Base-by-base conservation (phyloP, 2,329 filamentous ascomycete species). In the Ophiognomonia clavigignenti-juglandacearum region DNA sequence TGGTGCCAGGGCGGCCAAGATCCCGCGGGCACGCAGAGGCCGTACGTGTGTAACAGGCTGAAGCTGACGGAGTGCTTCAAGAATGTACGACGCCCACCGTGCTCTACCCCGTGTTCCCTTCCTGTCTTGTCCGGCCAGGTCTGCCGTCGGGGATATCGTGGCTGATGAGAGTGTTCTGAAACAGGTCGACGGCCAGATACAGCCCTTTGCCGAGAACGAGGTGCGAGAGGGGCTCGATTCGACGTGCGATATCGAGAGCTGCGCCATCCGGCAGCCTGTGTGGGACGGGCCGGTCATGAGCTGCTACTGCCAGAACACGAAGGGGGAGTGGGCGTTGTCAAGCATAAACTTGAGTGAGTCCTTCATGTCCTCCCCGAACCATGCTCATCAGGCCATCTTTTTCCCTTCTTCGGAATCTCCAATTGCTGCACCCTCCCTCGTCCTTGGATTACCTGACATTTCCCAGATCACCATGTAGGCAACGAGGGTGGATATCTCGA, bases 211-310 rank as follows among this genome's bases (percentile, higher is more conserved):
- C 3, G 36, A 31, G 8, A 31, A 26, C 23, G 35, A 38, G 26
- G 24, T 40, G 22, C 18, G 37, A 14, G 6, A 26, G 4, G 42
- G 24, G 13, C 26, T 51, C 9, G 14, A n/a, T n/a, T 6, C 20
- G 10, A 27, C 31, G 27, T 51, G 49, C 22, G 41, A 45, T 3
- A 31, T 48, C 18, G 45, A 48, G 32, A 51, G 45, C 34, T 51
- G 49, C 27, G 49, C 49, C 3, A 45, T 51, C 2, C 36, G 43
- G 24, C 22, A 39, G 16, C 37, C 45, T 27, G 24, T 27, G 8
- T 48, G 45, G 49, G 45, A 51, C 14, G 49, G 49, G 26, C 45
- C 45, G 2, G 6, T 51, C 11, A 45, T 51, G 18, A 48, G 29
- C 9, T 51, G 49, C 23, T 44, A 31, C 10, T 51, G 49, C 9